Evolutionary conservation across 768 basidiomycete genomes (phyloP), one percentile per base, ranked within the genome.

Genomic region (Termitomyces sp.): DNA sequence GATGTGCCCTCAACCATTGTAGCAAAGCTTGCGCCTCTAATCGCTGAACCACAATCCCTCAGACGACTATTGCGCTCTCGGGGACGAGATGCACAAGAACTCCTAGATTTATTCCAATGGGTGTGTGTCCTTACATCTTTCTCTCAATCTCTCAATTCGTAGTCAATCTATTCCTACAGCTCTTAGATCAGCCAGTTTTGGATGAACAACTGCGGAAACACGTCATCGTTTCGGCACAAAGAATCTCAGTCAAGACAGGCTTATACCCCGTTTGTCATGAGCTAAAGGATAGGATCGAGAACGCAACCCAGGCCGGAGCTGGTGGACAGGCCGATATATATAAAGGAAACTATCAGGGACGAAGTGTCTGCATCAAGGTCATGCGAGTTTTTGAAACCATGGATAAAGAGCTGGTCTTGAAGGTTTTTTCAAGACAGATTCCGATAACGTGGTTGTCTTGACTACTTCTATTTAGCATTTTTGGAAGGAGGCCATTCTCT

Each of bases 401-500:
- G 21, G 50, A 41, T 17, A 37, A 52, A 5, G 12, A 57, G 14
- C n/a, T 31, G 5, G 40, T 56, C 14, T 33, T 56, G 3, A 56
- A 56, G 55, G 55, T 56, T 15, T 17, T 26, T 11, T 31, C 9
- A 23, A 23, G 23, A 23, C 23, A 23, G 1, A 19, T 15, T 0
- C 3, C 33, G 14, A 30, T 11, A 5, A n/a, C 5, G 1, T 31
- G 5, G 17, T 2, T 33, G 40, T 23, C 3, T 12, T 11, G 33
- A 35, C 11, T 4, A 12, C 15, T 15, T 5, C 10, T 23, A 23
- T 23, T n/a, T 21, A 61, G 60, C 30, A 45, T 45, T 46, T 61
- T 30, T 50, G 53, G n/a, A 43, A 47, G 31, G 60, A 61, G 42
- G 57, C 30, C 21, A 52, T 61, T 17, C 50, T 61, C 6, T 61